Conservation (phyloP, 257 asterid genomes). For the Misopates orontium region DNA sequence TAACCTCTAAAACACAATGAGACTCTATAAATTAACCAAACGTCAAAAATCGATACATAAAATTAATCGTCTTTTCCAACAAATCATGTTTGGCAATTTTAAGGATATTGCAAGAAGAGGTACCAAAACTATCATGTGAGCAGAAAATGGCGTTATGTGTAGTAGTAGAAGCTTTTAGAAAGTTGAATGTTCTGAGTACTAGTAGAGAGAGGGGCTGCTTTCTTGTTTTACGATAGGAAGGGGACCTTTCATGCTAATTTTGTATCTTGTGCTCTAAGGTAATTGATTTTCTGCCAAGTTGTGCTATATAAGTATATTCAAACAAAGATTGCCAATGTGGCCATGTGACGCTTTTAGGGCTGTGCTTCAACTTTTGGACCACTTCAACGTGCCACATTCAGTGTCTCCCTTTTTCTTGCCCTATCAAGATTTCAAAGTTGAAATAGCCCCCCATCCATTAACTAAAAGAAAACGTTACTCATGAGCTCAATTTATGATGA, state of each 20-base stretch:
- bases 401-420: too few relatives aligned
- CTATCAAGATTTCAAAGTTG: too few relatives aligned
- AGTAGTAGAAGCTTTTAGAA: constrained; percentile 21
- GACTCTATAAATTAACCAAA: too few relatives aligned
- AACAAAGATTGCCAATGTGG: constrained; percentile 53
- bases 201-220: constrained; percentile 7
- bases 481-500: too few relatives aligned
- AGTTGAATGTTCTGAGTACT: constrained; percentile 17
- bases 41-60: too few relatives aligned
- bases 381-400: constrained; percentile 33
- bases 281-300: constrained; percentile 31
- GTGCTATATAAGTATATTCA: constrained; percentile 29
- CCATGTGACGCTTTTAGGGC: not conserved
- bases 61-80: not conserved
- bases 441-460: too few relatives aligned
- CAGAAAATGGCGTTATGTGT: constrained; percentile 10
- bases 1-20: too few relatives aligned
- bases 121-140: constrained; percentile 20
- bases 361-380: constrained; percentile 43
- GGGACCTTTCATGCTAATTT: constrained; percentile 34
- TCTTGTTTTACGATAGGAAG: not conserved
- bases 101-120: constrained; percentile 6
- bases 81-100: constrained; percentile 2
- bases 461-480: too few relatives aligned
- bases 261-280: constrained; percentile 15